phyloP scores from a whole-genome alignment of 306 rosid genomes.

The Acacia confusa region DNA sequence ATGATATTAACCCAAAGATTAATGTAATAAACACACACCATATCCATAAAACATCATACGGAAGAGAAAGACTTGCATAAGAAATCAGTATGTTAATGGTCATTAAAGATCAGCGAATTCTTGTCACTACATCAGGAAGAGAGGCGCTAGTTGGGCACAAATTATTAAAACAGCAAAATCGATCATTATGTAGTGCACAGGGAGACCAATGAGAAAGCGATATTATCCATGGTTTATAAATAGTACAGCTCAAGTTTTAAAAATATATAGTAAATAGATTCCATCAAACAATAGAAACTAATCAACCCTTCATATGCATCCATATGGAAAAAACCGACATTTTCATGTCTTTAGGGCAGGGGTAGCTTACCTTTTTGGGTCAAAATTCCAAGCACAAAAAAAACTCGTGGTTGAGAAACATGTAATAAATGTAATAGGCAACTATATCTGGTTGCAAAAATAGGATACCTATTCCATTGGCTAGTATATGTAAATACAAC shows the following conservation, averaged over 20 bases:
- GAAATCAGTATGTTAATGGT: neutral
- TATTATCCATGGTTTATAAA: neutral
- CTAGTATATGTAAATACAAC: neutral
- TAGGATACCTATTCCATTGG: neutral
- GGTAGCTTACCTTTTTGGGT: neutral
- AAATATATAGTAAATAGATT: no score
- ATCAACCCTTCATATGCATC: neutral
- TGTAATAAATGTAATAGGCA: neutral
- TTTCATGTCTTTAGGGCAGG: neutral
- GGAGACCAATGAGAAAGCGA: neutral
- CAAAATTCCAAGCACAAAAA: neutral
- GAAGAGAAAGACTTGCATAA: neutral
- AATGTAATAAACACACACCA: neutral
- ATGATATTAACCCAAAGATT: no score
- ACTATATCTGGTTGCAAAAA: neutral
- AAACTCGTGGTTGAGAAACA: neutral
- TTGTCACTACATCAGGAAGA: neutral
- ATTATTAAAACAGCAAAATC: neutral
- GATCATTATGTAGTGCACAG: neutral
- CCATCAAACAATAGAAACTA: neutral
- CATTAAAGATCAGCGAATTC: neutral
- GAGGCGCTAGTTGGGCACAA: neutral
- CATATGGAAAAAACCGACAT: neutral
- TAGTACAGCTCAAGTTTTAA: neutral
- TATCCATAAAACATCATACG: neutral